Evolutionary conservation across 1,284 basidiomycete genomes (phyloP), one percentile per base, ranked within the genome.

Genomic region (Ustilago sp.): DNA sequence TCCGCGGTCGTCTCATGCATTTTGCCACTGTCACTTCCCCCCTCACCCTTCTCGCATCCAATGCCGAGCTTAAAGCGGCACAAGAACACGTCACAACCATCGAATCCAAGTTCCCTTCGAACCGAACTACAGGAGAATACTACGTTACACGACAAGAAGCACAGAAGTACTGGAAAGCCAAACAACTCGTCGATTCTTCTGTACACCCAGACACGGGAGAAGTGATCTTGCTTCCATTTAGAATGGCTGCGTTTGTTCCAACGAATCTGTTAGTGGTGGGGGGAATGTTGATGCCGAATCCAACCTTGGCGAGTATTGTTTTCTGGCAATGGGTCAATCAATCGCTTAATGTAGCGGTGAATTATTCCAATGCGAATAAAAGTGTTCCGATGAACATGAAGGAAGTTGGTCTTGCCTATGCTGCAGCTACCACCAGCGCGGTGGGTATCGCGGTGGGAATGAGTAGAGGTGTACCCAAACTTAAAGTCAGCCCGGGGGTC

Each of bases 321-420:
- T 88, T 89, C 79, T 89, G 88, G 89, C 89, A 89, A 79, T 89
- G 88, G 87, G 86, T 87, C 7, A 89, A 89, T 73, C 89, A 89
- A 80, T 87, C 86, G 0, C 81, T 89, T 31, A 89, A 75, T 38
- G 74, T 77, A 3, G 69, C 72, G 11, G 71, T 75, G 31, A 76
- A 88, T 73, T 87, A 86, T 78, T 82, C 82, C 55, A 89, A 89
- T 70, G 88, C 88, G 39, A 88, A 88, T 83, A 88, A 88, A 76
- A 85, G 85, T 8, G 88, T 88, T 59, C 84, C 87, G 45, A 87
- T 88, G 87, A 86, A 86, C 19, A 87, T 86, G 56, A 80, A 85
- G 62, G 88, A 89, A 72, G 82, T 89, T 17, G 87, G 84, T 7
- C 83, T 86, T 12, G 88, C 89, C 5, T 89, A 89, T 77, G 80